These are phyloP conservation scores for Neopestalotiopsis rosae DNA, from an alignment of 2,329 filamentous ascomycete genomes.

Conservation along the genomic window DNA sequence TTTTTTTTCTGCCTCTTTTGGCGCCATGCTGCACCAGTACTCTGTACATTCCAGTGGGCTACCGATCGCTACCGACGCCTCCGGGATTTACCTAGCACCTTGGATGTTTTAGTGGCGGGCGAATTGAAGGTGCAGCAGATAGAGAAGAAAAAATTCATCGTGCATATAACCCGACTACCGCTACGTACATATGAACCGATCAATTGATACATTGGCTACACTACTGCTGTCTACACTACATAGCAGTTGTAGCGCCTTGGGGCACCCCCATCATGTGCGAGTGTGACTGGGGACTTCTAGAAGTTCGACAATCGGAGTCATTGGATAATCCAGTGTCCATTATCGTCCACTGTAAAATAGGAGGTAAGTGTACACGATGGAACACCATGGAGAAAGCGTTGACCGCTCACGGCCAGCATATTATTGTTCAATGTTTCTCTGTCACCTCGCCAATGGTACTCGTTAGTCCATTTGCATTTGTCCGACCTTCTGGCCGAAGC, in stretches of 20 bases:
- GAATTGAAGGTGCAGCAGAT: neutral
- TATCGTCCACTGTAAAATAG: conserved; percentile 2
- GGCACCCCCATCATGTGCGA: neutral
- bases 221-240: neutral
- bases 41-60: neutral
- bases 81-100: neutral
- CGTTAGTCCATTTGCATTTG: neutral
- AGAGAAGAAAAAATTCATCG: neutral
- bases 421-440: conserved; percentile 2
- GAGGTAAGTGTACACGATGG: conserved; percentile 3
- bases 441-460: conserved; percentile 9
- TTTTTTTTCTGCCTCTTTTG: conserved; percentile 4
- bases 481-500: conserved; percentile 11
- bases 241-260: neutral
- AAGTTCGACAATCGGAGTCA: neutral
- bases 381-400: conserved; percentile 8
- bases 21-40: neutral
- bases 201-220: neutral
- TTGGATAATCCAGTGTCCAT: neutral
- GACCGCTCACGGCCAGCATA: conserved; percentile 9
- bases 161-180: neutral
- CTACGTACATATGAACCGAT: neutral
- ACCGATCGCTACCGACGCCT: neutral
- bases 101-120: neutral
- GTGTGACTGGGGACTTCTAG: conserved; percentile 1